A percentile compares a stretch with the other conserved stretches of the same genome.
Conservation (phyloP, 1,284 basidiomycete species). For the Pyrrhoderma lamaoense region DNA sequence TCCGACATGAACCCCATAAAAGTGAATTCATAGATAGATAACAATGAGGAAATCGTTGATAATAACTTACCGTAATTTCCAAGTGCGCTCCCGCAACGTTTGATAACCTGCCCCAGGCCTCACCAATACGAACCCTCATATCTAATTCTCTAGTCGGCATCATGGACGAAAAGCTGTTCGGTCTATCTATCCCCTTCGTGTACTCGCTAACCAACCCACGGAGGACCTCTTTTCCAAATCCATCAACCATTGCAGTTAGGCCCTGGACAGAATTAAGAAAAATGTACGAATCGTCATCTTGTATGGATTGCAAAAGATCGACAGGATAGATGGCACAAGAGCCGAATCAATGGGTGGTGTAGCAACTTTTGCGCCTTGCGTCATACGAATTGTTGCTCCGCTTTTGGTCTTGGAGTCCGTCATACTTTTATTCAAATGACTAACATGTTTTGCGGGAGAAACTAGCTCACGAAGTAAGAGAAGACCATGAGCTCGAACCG, state of each 20-base stretch:
- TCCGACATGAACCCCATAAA: too few relatives aligned
- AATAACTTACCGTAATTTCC: conserved; percentile 55
- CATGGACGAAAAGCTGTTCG: not conserved
- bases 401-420: not conserved
- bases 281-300: conserved; percentile 93
- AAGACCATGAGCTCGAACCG: conserved; percentile 92
- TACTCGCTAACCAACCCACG: conserved; percentile 60
- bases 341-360: conserved; percentile 42
- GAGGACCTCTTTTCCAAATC: conserved; percentile 69
- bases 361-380: conserved; percentile 18
- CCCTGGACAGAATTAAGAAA: conserved; percentile 93
- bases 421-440: not conserved
- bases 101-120: conserved; percentile 81
- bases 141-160: conserved; percentile 69
- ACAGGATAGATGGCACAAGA: conserved; percentile 76
- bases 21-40: not conserved
- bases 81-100: conserved; percentile 65
- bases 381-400: not conserved
- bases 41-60: conserved; percentile 3
- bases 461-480: conserved; percentile 77
- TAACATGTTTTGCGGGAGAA: conserved; percentile 28
- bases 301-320: conserved; percentile 82
- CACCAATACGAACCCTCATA: conserved; percentile 74
- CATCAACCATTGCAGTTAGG: conserved; percentile 74
- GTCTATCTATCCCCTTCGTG: conserved; percentile 41